phyloP scores from a whole-genome alignment of 495 filamentous ascomycete species.

The Neurospora africana region DNA sequence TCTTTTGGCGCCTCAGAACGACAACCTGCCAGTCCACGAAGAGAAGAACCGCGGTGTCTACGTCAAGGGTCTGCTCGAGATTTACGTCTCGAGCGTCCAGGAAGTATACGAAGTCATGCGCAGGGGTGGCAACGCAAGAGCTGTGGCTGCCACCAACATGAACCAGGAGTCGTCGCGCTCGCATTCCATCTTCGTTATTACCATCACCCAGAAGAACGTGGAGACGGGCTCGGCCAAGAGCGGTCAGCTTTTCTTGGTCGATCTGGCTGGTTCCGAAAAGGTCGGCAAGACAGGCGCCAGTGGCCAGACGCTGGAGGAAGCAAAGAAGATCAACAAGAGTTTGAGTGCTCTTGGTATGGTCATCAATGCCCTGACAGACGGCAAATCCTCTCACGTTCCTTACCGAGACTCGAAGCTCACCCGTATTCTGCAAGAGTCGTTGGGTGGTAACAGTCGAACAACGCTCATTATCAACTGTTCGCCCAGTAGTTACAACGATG shows the following conservation, averaged over 20 bases:
- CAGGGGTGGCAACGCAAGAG: slow-evolving; percentile 75
- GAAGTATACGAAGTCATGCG: slow-evolving; percentile 98
- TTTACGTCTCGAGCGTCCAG: slow-evolving; percentile 89
- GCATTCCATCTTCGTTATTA: slow-evolving; percentile 97
- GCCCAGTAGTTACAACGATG: slow-evolving; percentile 95
- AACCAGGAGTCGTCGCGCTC: slow-evolving; percentile 98
- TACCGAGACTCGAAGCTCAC: slow-evolving; percentile 98
- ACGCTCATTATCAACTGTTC: slow-evolving; percentile 98
- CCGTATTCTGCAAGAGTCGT: slow-evolving; percentile 87
- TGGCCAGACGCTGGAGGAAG: slow-evolving; percentile 94
- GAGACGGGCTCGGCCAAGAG: slow-evolving; percentile 95
- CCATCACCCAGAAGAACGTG: slow-evolving; percentile 94
- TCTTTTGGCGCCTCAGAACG: slow-evolving; percentile 80
- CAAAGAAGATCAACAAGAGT: slow-evolving; percentile 99
- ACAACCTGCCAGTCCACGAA: slow-evolving; percentile 93
- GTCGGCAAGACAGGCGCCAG: slow-evolving; percentile 97
- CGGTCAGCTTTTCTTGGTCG: slow-evolving; percentile 91
- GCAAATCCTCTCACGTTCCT: slow-evolving; percentile 93
- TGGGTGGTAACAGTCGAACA: slow-evolving; percentile 94
- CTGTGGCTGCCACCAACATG: slow-evolving; percentile 99
- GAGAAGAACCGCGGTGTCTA: slow-evolving; percentile 95
- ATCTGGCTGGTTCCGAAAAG: slow-evolving; percentile 96
- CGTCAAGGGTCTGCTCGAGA: slow-evolving; percentile 88
- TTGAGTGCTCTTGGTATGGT: slow-evolving; percentile 97
- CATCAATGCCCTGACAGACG: slow-evolving; percentile 94